Evolutionary conservation across 2,329 filamentous ascomycete genomes (phyloP).

Genomic region (Basipetospora chlamydospora): DNA sequence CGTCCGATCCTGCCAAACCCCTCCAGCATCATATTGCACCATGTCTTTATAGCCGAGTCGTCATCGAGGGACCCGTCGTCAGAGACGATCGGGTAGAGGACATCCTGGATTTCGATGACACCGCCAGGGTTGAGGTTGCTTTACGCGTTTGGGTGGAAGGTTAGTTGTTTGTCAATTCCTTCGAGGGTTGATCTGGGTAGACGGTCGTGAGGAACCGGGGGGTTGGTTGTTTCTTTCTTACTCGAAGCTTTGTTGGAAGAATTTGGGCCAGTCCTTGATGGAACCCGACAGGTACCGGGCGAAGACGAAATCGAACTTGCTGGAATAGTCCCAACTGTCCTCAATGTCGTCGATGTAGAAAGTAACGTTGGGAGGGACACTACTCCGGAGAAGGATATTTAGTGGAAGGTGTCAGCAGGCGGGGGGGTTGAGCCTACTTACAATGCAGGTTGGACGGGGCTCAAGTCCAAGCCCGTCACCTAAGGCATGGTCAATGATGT

Average conservation of each 20-base stretch:
- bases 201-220: too few relatives aligned
- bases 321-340: slow-evolving; percentile 22
- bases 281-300: slow-evolving; percentile 17
- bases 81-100: slow-evolving; percentile 14
- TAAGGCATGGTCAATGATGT: too few relatives aligned
- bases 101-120: slow-evolving; percentile 18
- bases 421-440: too few relatives aligned
- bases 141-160: too few relatives aligned
- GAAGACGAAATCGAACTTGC: slow-evolving; percentile 26
- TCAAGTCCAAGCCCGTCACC: slow-evolving; percentile 28
- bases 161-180: too few relatives aligned
- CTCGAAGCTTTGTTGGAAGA: slow-evolving; percentile 22
- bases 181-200: too few relatives aligned
- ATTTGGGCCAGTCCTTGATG: slow-evolving; percentile 16
- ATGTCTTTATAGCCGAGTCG: slow-evolving; percentile 14
- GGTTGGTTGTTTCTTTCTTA: too few relatives aligned
- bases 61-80: slow-evolving; percentile 18
- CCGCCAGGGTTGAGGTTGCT: slow-evolving; percentile 18
- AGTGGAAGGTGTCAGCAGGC: too few relatives aligned
- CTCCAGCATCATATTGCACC: slow-evolving; percentile 16
- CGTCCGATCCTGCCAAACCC: slow-evolving; percentile 17
- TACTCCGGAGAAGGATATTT: too few relatives aligned
- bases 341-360: slow-evolving; percentile 31
- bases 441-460: slow-evolving; percentile 25
- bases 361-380: slow-evolving; percentile 32